Conservation (phyloP, 345 rosid species). For the Eucalyptus shirleyi region DNA sequence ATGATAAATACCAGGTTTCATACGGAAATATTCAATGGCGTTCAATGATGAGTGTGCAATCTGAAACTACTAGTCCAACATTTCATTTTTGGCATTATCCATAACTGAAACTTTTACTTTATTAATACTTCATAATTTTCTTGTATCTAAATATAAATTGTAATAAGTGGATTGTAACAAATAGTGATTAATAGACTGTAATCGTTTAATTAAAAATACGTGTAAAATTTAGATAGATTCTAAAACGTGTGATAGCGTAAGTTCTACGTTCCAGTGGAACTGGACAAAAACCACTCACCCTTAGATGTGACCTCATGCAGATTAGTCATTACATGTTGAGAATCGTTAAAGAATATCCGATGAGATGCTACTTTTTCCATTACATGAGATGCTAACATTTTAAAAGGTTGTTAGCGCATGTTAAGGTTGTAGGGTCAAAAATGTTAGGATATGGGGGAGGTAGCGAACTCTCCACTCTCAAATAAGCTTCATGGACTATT, state of each 20-base stretch:
- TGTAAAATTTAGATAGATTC: accelerated
- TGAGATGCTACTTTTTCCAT: not conserved
- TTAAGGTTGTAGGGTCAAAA: not conserved
- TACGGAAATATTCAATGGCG: no score
- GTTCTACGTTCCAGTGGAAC: accelerated
- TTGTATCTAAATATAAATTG: no score
- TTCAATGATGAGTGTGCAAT: accelerated
- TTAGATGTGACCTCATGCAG: accelerated
- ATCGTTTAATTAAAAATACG: accelerated
- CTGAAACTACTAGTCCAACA: accelerated
- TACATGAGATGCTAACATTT: accelerated
- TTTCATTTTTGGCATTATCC: no score
- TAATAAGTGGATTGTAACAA: no score
- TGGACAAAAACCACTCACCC: not conserved
- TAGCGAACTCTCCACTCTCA: not conserved
- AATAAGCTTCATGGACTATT: not conserved
- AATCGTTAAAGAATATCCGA: not conserved
- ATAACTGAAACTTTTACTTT: no score
- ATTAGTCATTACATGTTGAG: not conserved
- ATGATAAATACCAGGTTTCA: no score
- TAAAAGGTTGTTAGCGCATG: not conserved
- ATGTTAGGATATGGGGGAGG: not conserved
- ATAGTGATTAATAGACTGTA: accelerated
- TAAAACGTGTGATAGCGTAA: accelerated
- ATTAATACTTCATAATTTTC: no score